Evolutionary conservation across 2,329 filamentous ascomycete species (phyloP), one percentile per base, ranked within the genome.

Genomic region (Chaetomiaceae sp.): DNA sequence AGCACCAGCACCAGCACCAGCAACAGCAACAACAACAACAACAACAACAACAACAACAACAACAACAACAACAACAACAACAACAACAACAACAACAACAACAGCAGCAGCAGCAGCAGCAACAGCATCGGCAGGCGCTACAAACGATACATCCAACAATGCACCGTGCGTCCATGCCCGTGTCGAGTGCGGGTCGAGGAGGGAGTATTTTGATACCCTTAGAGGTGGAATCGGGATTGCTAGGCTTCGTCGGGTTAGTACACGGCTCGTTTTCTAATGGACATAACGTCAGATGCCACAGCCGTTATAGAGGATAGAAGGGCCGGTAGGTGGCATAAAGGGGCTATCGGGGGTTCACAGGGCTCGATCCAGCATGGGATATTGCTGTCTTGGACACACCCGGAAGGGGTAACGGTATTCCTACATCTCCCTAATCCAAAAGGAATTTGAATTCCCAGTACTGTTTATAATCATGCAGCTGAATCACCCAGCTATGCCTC

Each of bases 221-320:
- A 23, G n/a, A 47, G 16, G 23, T 13, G 34, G 25, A 18, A n/a
- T 7, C n/a, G 18, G 32, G 23, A 36, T 16, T n/a, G n/a, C 10
- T 7, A 16, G 36, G 33, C 14, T 14, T n/a, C 5, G 27, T 38
- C 33, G 8, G 10, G 23, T 38, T 11, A 2, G n/a, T n/a, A n/a
- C 7, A 36, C 30, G 38, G 13, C 30, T 10, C 45, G 16, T 20
- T 30, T 27, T 14, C n/a, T n/a, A n/a, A n/a, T n/a, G 21, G 18
- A 11, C 23, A 38, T 21, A 34, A 20, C 16, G 13, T 21, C n/a
- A 34, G 34, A 48, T 20, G 20, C 30, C 13, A 2, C 23, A 44
- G 34, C 23, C 7, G 21, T 20, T 48, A 30, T 48, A 48, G 45
- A 48, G 23, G 16, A 48, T 48, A 48, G 34, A 48, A 14, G 23